Evolutionary conservation across 768 basidiomycete genomes (phyloP).

Genomic region (Boletus sensibilis): DNA sequence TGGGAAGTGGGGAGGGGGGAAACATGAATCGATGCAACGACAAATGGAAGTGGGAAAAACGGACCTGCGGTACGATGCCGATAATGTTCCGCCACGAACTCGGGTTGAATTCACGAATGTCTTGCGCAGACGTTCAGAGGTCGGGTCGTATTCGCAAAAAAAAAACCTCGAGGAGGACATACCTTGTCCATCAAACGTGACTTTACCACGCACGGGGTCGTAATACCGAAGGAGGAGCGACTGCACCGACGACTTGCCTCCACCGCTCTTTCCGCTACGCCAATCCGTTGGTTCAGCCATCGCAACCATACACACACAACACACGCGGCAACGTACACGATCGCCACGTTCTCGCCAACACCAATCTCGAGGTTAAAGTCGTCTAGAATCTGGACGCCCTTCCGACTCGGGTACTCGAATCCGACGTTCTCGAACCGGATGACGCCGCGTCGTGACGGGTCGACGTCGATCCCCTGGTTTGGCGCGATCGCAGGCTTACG

Average conservation of each 20-base stretch:
- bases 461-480: slow-evolving; percentile 55
- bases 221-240: slow-evolving; percentile 86
- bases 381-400: slow-evolving; percentile 75
- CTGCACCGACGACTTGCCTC: slow-evolving; percentile 92
- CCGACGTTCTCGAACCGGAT: slow-evolving; percentile 80
- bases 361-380: slow-evolving; percentile 79
- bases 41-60: background rate
- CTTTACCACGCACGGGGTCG: slow-evolving; percentile 77
- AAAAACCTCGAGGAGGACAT: slow-evolving; percentile 5
- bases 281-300: background rate
- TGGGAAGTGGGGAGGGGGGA: background rate
- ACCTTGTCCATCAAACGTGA: slow-evolving; percentile 88
- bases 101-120: slow-evolving; percentile 83
- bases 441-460: slow-evolving; percentile 56
- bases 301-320: background rate
- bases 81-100: slow-evolving; percentile 87
- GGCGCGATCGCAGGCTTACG: slow-evolving; percentile 73
- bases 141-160: no score
- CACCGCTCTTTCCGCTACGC: slow-evolving; percentile 82
- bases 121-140: slow-evolving; percentile 29
- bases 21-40: background rate
- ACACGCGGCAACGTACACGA: slow-evolving; percentile 65
- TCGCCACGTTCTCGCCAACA: slow-evolving; percentile 84
- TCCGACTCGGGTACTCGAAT: slow-evolving; percentile 89
- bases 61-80: slow-evolving; percentile 87